Evolutionary conservation across 2,329 filamentous ascomycete species (phyloP), one percentile per base, ranked within the genome.

Genomic region (Trichoderma sp.): DNA sequence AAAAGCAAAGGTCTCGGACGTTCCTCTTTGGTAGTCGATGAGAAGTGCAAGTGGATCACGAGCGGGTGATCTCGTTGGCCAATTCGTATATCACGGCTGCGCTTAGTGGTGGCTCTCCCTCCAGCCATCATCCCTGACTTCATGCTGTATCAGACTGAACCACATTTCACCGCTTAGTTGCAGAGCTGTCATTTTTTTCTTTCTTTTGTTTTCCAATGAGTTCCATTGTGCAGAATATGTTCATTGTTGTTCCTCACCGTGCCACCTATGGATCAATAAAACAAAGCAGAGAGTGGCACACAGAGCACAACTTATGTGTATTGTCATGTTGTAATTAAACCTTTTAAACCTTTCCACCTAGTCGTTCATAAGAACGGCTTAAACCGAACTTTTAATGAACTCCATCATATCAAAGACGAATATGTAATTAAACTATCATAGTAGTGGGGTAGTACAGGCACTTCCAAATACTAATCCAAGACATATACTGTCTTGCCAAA

Each of bases 51-150:
- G 66, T 69, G 66, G 66, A 69, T 60, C 66, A 21, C 24, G 14
- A 39, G 15, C 24, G 26, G 8, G 39, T 28, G 57, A 14, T 53
- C 21, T 53, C 66, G 66, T 69, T 69, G 66, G 66, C 30, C 66
- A 47, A 69, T 34, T 69, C 66, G 66, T 69, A 62, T 62, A 69
- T 67, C 30, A 36, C 12, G n/a, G 26, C 30, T 34, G 53, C 63
- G 26, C n/a, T 47, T 56, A 56, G 14, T 32, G 28, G 30, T 60
- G 3, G 15, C 28, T 47, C 26, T 32, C 11, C 24, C 63, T 47
- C 43, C 28, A 9, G 9, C 21, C 39, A 47, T 61, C 66, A 47
- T 61, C 66, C 64, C 66, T 69, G 36, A 28, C 66, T 26, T 60
- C 36, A 61, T 60, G 66, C 56, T 18, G 26, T 61, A 57, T 34